A percentile compares a stretch with the other conserved stretches of the same genome.
These are phyloP conservation scores for Trichosporon sp. DNA, from an alignment of 1,284 basidiomycete species.

Conservation along the genomic window DNA sequence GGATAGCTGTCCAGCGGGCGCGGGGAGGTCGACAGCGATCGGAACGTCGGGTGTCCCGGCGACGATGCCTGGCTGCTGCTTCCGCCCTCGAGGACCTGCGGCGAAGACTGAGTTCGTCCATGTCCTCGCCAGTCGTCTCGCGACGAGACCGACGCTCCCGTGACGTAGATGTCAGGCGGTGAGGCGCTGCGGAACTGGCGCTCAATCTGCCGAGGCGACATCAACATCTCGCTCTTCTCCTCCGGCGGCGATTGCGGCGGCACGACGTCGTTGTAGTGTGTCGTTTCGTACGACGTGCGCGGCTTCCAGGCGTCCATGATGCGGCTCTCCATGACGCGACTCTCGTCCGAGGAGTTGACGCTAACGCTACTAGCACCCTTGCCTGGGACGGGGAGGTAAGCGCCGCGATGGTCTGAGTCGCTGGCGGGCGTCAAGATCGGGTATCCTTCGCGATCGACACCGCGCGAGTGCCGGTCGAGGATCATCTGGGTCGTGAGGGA, in stretches of 20 bases:
- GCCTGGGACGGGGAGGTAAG: conserved; percentile 31
- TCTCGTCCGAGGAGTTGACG: conserved; percentile 31
- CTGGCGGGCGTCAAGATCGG: conserved; percentile 16
- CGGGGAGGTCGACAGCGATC: conserved; percentile 24
- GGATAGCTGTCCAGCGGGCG: conserved; percentile 9
- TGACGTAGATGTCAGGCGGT: conserved; percentile 2
- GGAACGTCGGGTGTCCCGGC: conserved; percentile 10
- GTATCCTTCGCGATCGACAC: conserved; percentile 37
- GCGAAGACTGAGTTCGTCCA: conserved; percentile 39
- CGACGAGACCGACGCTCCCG: conserved; percentile 31
- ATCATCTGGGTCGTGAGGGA: conserved; percentile 56
- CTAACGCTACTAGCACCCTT: conserved; percentile 6
- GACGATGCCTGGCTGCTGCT: conserved; percentile 1
- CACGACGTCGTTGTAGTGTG: conserved; percentile 17
- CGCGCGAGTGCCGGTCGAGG: conserved; percentile 55
- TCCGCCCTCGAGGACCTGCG: conserved; percentile 29
- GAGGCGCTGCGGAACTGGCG: conserved; percentile 13
- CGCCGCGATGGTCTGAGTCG: conserved; percentile 15
- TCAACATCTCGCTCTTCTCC: conserved; percentile 19
- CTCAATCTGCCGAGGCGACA: conserved; percentile 3
- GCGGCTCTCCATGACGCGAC: conserved; percentile 31
- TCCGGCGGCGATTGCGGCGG: conserved; percentile 24
- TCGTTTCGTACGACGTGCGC: background rate
- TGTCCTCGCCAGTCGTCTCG: conserved; percentile 27
- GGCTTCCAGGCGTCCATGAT: conserved; percentile 47